Base-by-base conservation (phyloP, 2,329 filamentous ascomycete species). In the Pseudopyricularia cyperi region DNA sequence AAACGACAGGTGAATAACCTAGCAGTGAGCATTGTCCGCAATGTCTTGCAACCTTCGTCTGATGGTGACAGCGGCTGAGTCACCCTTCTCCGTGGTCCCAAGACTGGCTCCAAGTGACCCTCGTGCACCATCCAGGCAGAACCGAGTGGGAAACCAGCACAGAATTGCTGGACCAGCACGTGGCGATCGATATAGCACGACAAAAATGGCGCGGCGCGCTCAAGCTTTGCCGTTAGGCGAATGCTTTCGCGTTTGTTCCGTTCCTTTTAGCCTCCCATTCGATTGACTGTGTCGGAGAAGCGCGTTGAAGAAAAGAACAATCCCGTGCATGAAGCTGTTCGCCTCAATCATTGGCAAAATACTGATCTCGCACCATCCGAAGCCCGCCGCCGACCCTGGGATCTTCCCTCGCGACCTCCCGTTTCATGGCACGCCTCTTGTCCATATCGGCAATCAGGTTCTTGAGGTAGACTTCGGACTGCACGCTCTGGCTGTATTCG, bases 391-490 rank as follows among this genome's bases (percentile, higher is more conserved):
- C 26, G 2, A 19, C 32, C 35, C 37, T 44, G n/a, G 28, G 28
- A 30, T 35, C 47, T 11, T 37, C 35, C 3, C 33, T 37, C 8
- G 15, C 19, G 12, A 19, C 50, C n/a, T 51, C 50, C 50, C 39
- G 32, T 22, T 51, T 34, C 12, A 35, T 32, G 22, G 39, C 50
- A 17, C 75, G 77, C 59, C 79, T 71, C 63, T 80, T 79, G 62
- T 85, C 84, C 17, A 82, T 77, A 60, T 93, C 87, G 0, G 75
- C 75, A 4, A 93, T 81, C 52, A 95, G 67, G 14, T 80, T 80
- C 67, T 87, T 88, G 55, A 93, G 82, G 63, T 94, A 93, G 1
- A 89, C 85, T 66, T 94, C 88, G 1, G 87, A 87, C 62, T 89
- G 84, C 7, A 89, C 83, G 0, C 86, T 91, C 14, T 86, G 81